Conservation (phyloP, 2,329 filamentous ascomycete species). For the Chalaropsis thielavioides region DNA sequence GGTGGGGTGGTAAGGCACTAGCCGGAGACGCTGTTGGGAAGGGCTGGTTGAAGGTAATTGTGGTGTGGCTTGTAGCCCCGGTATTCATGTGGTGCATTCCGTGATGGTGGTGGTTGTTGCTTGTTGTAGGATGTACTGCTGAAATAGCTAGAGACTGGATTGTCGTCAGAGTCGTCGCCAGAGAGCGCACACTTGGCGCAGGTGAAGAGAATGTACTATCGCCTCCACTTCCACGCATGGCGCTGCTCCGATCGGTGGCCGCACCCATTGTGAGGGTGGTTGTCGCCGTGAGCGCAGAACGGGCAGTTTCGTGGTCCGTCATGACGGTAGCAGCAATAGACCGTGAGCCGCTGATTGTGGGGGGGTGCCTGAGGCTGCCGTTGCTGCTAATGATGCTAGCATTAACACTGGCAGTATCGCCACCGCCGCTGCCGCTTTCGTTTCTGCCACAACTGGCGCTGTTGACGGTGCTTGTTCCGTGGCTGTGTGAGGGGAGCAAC, state of each 20-base stretch:
- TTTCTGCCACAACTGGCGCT: constrained; percentile 43
- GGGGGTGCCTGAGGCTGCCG: constrained; percentile 30
- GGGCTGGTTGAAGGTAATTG: constrained; percentile 48
- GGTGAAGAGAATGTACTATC: constrained; percentile 71
- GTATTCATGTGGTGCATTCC: constrained; percentile 24
- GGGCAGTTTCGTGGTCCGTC: constrained; percentile 64
- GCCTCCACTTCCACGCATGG: constrained; percentile 46
- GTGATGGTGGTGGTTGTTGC: constrained; percentile 32
- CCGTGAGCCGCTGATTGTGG: constrained; percentile 41
- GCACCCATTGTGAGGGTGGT: constrained; percentile 57
- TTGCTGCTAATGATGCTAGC: constrained; percentile 16
- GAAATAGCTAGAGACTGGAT: constrained; percentile 51
- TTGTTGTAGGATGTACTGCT: constrained; percentile 24
- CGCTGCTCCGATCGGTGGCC: constrained; percentile 35
- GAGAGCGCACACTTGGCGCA: constrained; percentile 62
- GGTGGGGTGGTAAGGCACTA: constrained; percentile 58
- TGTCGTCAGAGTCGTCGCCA: constrained; percentile 73
- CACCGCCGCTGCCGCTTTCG: constrained; percentile 22
- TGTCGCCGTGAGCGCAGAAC: constrained; percentile 51
- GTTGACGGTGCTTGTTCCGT: constrained; percentile 35
- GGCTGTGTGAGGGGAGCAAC: constrained; percentile 20
- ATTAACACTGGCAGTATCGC: constrained; percentile 13
- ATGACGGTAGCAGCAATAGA: constrained; percentile 67
- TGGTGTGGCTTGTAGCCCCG: constrained; percentile 27
- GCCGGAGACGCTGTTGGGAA: constrained; percentile 50